phyloP scores from a whole-genome alignment of 2,329 filamentous ascomycete species.

The Chrysoporthe deuterocubensis region DNA sequence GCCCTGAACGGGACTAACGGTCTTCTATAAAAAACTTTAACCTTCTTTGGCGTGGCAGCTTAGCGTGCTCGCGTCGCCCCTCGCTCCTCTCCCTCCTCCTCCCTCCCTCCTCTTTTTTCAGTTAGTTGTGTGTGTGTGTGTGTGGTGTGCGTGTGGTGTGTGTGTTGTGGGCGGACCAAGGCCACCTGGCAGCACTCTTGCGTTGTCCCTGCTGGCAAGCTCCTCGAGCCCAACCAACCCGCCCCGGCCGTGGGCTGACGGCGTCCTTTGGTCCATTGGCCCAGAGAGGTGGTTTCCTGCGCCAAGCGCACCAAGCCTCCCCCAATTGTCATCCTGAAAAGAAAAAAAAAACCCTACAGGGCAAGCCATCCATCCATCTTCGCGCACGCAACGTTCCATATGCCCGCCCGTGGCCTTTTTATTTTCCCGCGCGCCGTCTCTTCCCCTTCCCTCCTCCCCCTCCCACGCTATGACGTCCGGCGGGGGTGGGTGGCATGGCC shows the following conservation, averaged over 20 bases:
- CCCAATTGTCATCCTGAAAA: no score
- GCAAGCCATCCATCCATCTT: conserved; percentile 1
- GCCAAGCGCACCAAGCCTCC: not conserved
- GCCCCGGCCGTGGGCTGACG: conserved; percentile 16
- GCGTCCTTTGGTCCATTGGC: not conserved
- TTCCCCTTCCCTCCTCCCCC: not conserved
- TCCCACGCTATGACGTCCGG: conserved; percentile 1
- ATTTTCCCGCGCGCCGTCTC: not conserved
- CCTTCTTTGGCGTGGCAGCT: conserved; percentile 29
- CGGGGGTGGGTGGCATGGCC: not conserved
- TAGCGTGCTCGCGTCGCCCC: conserved; percentile 9
- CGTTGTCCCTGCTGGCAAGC: conserved; percentile 2
- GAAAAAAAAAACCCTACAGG: not conserved
- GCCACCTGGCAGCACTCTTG: conserved; percentile 4
- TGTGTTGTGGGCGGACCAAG: not conserved
- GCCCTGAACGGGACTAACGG: conserved; percentile 1
- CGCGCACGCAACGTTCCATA: conserved; percentile 10
- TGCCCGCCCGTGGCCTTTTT: not conserved
- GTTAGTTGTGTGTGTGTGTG: no score
- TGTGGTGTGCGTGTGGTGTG: no score
- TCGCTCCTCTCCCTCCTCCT: not conserved
- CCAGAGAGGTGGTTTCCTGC: conserved; percentile 4
- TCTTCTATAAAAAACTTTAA: conserved; percentile 29
- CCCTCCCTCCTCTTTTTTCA: not conserved
- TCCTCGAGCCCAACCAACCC: conserved; percentile 1